A percentile compares a stretch with the other conserved stretches of the same genome.
Conservation (phyloP, 805 yeast genomes). For the Wickerhamomyces strasburgensis region DNA sequence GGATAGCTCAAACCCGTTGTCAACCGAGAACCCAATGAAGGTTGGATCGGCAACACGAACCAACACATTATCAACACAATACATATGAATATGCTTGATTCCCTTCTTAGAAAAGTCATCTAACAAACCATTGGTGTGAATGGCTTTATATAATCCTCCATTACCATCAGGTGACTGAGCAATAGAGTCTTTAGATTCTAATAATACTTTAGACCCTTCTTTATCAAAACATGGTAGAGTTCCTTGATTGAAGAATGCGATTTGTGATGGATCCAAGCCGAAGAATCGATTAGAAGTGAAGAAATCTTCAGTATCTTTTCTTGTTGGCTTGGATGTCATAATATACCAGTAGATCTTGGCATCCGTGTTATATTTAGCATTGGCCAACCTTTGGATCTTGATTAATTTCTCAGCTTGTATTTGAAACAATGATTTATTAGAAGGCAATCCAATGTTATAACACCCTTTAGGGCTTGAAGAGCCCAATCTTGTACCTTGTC, state of each 20-base stretch:
- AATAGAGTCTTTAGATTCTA: conserved; percentile 49
- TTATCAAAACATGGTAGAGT: conserved; percentile 81
- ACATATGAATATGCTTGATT: conserved; percentile 88
- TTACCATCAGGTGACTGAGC: conserved; percentile 96
- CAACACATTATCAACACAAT: conserved; percentile 91
- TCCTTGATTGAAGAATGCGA: conserved; percentile 89
- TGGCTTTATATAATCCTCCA: conserved; percentile 92
- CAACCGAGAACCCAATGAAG: conserved; percentile 74
- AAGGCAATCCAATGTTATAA: conserved; percentile 80
- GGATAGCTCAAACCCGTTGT: conserved; percentile 64
- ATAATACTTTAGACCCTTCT: conserved; percentile 64
- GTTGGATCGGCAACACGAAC: conserved; percentile 93
- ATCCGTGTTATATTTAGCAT: conserved; percentile 24
- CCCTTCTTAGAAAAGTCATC: conserved; percentile 64
- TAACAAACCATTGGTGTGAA: conserved; percentile 56
- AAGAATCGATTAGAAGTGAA: conserved; percentile 61
- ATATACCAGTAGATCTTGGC: conserved; percentile 72
- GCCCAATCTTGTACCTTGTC: conserved; percentile 95
- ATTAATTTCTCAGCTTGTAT: conserved; percentile 85
- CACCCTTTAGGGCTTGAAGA: conserved; percentile 92
- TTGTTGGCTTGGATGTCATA: conserved; percentile 92
- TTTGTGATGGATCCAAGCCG: conserved; percentile 58
- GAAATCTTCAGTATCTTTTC: conserved; percentile 65
- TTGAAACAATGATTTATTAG: conserved; percentile 80
- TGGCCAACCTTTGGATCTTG: conserved; percentile 56